These are phyloP conservation scores for Komagataella populi DNA, from an alignment of 805 yeast genomes.

Conservation along the genomic window DNA sequence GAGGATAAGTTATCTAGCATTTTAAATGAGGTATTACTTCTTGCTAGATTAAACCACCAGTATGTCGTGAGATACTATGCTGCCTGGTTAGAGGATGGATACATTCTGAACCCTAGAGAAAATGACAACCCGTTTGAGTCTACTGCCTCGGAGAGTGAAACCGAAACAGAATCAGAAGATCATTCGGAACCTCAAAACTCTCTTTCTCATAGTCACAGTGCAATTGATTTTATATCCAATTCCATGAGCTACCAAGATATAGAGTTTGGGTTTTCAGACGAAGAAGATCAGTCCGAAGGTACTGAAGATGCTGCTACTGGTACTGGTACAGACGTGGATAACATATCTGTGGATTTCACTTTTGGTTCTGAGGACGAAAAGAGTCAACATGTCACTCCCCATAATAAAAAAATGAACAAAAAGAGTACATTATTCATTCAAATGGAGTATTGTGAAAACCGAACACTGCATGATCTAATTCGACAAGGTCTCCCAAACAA, in stretches of 20 bases:
- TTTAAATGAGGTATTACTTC: conserved; percentile 79
- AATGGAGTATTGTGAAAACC: conserved; percentile 97
- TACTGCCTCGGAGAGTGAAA: conserved; percentile 1
- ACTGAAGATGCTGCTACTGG: conserved; percentile 15
- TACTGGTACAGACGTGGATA: conserved; percentile 8
- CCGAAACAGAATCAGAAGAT: not conserved
- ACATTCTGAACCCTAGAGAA: conserved; percentile 2
- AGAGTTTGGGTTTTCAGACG: conserved; percentile 30
- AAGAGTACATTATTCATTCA: conserved; percentile 80
- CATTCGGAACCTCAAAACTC: not conserved
- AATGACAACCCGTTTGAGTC: conserved; percentile 1
- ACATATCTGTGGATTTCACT: conserved; percentile 4
- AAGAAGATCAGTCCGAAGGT: conserved; percentile 10
- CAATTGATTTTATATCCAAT: conserved; percentile 57
- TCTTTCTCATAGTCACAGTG: conserved; percentile 18
- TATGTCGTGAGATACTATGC: conserved; percentile 94
- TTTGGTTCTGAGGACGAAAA: conserved; percentile 3
- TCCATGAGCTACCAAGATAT: conserved; percentile 42
- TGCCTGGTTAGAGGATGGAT: conserved; percentile 87
- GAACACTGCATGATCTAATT: conserved; percentile 75
- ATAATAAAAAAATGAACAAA: conserved; percentile 11
- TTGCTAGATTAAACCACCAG: conserved; percentile 88
- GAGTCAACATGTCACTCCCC: not conserved
- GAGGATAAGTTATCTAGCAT: conserved; percentile 70
- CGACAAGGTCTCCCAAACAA: conserved; percentile 59